A percentile compares a stretch with the other conserved stretches of the same genome.
Evolutionary conservation across 163 green algal species (phyloP).

Genomic region (Scenedesmus sp.): DNA sequence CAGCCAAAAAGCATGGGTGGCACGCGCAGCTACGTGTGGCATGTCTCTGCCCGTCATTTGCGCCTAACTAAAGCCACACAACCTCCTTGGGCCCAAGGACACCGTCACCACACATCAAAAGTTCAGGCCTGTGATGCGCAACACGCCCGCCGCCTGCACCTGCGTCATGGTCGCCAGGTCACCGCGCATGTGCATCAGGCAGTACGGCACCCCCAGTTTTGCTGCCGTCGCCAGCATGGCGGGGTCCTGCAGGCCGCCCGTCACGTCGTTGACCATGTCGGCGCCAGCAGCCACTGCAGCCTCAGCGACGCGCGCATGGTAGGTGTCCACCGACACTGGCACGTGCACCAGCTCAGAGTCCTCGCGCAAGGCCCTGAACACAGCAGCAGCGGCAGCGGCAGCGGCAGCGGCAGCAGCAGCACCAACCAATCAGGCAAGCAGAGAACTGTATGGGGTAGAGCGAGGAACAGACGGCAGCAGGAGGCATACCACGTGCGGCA

Average conservation of each 20-base stretch:
- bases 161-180: slow-evolving; percentile 86
- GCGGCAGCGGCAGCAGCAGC: background rate
- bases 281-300: slow-evolving; percentile 85
- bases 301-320: slow-evolving; percentile 85
- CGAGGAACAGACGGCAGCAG: too few species aligned
- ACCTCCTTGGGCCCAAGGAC: too few species aligned
- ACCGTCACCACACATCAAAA: too few species aligned
- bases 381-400: background rate
- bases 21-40: too few species aligned
- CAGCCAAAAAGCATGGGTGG: too few species aligned
- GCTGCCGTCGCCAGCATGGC: slow-evolving; percentile 68
- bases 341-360: slow-evolving; percentile 62
- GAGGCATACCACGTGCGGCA: too few species aligned
- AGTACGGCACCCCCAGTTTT: slow-evolving; percentile 84
- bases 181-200: slow-evolving; percentile 97
- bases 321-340: slow-evolving; percentile 96
- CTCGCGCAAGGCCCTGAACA: slow-evolving; percentile 67
- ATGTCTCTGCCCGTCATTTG: too few species aligned
- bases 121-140: too few species aligned
- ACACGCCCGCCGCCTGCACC: too few species aligned
- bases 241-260: slow-evolving; percentile 84
- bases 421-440: too few species aligned
- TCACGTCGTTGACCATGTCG: slow-evolving; percentile 98
- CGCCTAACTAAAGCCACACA: too few species aligned
- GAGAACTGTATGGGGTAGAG: too few species aligned